Base-by-base conservation (phyloP, 768 basidiomycete genomes). In the Lanmaoa rubissima region DNA sequence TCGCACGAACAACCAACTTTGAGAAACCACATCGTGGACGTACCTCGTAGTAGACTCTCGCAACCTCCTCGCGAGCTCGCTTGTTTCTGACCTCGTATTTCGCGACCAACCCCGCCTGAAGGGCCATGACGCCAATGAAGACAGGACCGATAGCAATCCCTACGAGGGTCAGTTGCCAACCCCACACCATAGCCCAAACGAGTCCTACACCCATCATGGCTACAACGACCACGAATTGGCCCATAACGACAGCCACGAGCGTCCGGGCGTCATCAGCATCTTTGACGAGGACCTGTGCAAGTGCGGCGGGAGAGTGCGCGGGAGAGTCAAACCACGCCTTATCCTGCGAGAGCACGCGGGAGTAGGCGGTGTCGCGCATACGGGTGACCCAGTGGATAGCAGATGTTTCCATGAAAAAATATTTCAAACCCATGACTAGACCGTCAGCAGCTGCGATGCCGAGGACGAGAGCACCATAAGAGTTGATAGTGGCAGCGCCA, bases 81-180 rank as follows among this genome's bases (percentile, higher is more conserved):
- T 96, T 97, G 74, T 94, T 97, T 60, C 81, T 68, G 21, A 84
- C 65, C 75, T 97, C 93, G 62, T 83, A 87, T 50, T 79, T 78
- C 4, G 84, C 83, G 0, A 90, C 82, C 47, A 94, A 69, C n/a
- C 78, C 73, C 1, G 88, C 84, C 74, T 95, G 93, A 16, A 87
- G 62, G 6, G 85, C 79, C 82, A 94, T 91, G 11, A 82, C 79
- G 11, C 81, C 72, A 3, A 83, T 86, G 65, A 97, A 96, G 12
- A 95, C 80, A 0, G 94, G 95, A 0, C 83, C 92, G 44, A 98
- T 82, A 2, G 88, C 93, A 31, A 98, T 73, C 0, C 94, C 95
- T 3, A 90, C 91, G 17, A 98, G 80, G 0, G 94, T 96, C 62
- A 98, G 76, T 74, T 97, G 86, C 97, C 96, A 99, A 0, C 93